Percentiles rank a stretch among this genome's conserved stretches.
phyloP scores from a whole-genome alignment of 2,329 filamentous ascomycete species.

The Epichloe festucae region DNA sequence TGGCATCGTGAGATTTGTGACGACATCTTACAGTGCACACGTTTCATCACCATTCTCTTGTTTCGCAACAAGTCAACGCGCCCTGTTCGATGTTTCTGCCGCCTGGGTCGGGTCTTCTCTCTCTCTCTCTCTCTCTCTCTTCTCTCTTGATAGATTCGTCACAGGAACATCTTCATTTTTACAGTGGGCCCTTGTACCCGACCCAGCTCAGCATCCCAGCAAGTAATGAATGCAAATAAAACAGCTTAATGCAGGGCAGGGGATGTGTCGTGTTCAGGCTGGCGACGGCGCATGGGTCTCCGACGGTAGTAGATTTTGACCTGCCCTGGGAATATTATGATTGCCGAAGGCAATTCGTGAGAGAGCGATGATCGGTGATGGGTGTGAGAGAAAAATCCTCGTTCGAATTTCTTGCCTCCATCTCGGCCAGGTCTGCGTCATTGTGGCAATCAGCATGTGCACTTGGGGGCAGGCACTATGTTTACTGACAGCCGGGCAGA shows the following conservation, averaged over 20 bases:
- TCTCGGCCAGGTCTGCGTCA: not conserved
- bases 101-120: no score
- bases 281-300: not conserved
- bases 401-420: not conserved
- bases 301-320: no score
- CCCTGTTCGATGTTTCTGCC: no score
- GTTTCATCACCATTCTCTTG: not conserved
- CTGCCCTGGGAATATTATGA: no score
- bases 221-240: no score
- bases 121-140: not conserved
- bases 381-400: not conserved
- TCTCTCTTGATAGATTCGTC: not conserved
- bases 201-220: not conserved
- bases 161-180: conserved; percentile 2
- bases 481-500: not conserved
- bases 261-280: not conserved
- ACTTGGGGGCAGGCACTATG: not conserved
- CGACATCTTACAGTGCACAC: no score
- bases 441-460: not conserved
- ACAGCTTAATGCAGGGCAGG: no score
- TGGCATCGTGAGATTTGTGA: no score
- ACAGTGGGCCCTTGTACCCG: not conserved
- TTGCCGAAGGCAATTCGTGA: no score
- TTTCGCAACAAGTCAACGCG: not conserved
- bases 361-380: no score